Conservation (phyloP, 441 rosid species). For the Euphorbia schlechtendalii region DNA sequence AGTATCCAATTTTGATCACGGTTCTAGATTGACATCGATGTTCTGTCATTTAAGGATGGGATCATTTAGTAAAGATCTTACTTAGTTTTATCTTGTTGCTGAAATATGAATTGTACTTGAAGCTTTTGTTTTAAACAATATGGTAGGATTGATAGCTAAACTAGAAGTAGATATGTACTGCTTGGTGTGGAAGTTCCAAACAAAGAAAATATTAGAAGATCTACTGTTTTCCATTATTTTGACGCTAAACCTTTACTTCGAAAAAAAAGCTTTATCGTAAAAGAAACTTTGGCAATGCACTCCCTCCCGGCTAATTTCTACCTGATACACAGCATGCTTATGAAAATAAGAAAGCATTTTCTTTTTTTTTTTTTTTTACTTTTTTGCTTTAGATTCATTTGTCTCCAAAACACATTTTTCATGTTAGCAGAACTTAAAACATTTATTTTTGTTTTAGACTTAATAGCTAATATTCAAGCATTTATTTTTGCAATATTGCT, state of each 20-base stretch:
- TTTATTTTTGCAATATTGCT: not conserved
- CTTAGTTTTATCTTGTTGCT: not conserved
- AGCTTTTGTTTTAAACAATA: conserved; percentile 5
- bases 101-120: not conserved
- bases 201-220: not conserved
- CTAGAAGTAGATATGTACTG: not conserved
- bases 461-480: not conserved
- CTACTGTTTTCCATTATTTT: not conserved
- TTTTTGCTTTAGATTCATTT: not conserved
- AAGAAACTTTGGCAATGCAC: not conserved
- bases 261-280: not conserved
- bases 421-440: not conserved
- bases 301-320: not conserved
- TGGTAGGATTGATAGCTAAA: not conserved
- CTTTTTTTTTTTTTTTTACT: no score
- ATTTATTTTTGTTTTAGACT: not conserved
- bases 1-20: not conserved
- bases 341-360: not conserved
- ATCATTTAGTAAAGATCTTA: not conserved
- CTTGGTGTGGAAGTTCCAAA: not conserved
- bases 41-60: not conserved
- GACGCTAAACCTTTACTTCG: no score
- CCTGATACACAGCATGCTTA: not conserved
- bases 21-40: not conserved
- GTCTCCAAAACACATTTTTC: not conserved